phyloP scores from a whole-genome alignment of 139 green algal species.

The Closterium sp. region DNA sequence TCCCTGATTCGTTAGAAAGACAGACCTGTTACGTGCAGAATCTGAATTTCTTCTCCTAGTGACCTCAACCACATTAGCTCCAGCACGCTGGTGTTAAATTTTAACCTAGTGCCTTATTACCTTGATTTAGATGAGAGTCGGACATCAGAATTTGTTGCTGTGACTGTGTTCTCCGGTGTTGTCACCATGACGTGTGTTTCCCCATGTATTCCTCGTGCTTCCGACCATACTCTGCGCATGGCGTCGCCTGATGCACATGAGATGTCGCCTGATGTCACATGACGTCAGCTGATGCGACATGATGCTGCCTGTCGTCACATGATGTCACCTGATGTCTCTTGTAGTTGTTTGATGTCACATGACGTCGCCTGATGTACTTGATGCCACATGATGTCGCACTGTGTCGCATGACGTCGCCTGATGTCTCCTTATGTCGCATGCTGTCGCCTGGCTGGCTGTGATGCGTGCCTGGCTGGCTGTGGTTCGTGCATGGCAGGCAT shows the following conservation, averaged over 20 bases:
- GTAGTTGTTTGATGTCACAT: no score
- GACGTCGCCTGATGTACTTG: neutral
- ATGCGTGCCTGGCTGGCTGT: slow-evolving; percentile 34
- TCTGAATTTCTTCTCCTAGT: neutral
- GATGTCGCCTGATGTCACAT: no score
- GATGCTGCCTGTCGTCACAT: no score
- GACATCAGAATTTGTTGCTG: neutral
- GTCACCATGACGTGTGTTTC: no score
- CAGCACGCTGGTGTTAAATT: neutral
- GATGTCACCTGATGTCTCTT: no score
- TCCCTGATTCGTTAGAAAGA: neutral
- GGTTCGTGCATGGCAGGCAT: slow-evolving; percentile 56
- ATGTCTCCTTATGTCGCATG: neutral
- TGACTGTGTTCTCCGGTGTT: no score
- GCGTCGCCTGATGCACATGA: no score
- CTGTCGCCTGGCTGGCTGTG: neutral
- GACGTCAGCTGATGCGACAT: no score
- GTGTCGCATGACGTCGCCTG: neutral
- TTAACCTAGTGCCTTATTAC: neutral
- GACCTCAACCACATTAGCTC: neutral
- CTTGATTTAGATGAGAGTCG: neutral
- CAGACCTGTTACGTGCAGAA: neutral
- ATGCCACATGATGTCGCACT: neutral
- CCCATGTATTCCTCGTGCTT: no score
- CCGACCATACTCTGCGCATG: no score